Conservation (phyloP, 2,329 filamentous ascomycete genomes). For the Monilinia polystroma region DNA sequence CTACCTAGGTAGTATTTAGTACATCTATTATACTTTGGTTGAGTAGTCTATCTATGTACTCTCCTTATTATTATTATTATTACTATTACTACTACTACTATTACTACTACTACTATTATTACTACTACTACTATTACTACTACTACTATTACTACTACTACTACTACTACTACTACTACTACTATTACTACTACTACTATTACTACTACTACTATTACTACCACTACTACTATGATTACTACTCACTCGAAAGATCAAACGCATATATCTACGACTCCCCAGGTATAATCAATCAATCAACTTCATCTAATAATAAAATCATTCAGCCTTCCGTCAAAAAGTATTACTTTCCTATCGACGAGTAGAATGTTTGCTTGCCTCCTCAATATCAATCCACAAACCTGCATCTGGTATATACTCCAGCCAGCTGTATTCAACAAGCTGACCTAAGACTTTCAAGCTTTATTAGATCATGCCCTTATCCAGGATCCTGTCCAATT, state of each 20-base stretch:
- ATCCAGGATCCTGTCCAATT: neutral
- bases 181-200: too few relatives aligned
- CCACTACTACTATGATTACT: too few relatives aligned
- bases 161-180: too few relatives aligned
- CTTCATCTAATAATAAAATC: neutral
- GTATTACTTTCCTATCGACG: neutral
- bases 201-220: too few relatives aligned
- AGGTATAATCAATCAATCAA: neutral
- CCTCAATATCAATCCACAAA: neutral
- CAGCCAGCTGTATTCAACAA: neutral
- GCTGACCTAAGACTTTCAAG: slow-evolving; percentile 8
- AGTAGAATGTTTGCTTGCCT: neutral
- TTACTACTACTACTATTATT: too few relatives aligned
- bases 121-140: too few relatives aligned
- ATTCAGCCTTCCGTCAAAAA: neutral
- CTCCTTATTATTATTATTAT: too few relatives aligned
- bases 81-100: too few relatives aligned
- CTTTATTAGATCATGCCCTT: slow-evolving; percentile 11
- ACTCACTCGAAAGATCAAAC: neutral
- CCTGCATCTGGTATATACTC: neutral
- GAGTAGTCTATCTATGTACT: too few relatives aligned
- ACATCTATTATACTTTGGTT: too few relatives aligned
- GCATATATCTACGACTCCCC: neutral
- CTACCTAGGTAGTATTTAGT: too few relatives aligned
- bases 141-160: too few relatives aligned